phyloP scores from a whole-genome alignment of 768 basidiomycete species.

The Lyophyllum atratum region DNA sequence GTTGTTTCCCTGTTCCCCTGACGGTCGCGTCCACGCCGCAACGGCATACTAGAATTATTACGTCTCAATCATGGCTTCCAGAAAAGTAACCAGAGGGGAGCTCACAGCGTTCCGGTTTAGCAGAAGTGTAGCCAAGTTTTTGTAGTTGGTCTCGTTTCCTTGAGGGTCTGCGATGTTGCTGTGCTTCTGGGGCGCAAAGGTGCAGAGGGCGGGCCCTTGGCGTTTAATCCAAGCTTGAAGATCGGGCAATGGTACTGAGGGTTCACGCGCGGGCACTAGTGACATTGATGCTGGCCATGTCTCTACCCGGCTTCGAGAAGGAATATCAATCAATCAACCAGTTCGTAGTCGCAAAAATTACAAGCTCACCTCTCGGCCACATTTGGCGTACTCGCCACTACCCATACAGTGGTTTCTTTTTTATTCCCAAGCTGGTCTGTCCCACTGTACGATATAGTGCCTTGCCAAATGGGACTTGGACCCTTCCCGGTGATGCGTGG shows the following conservation, averaged over 20 bases:
- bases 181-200: constrained; percentile 34
- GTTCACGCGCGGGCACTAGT: constrained; percentile 42
- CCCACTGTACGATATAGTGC: constrained; percentile 48
- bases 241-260: constrained; percentile 37
- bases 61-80: not conserved
- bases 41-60: constrained; percentile 37
- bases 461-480: constrained; percentile 43
- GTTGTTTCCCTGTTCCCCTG: constrained; percentile 34
- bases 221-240: constrained; percentile 51
- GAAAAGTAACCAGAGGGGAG: constrained; percentile 1
- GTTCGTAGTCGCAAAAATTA: not conserved
- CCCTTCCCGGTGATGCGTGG: constrained; percentile 1
- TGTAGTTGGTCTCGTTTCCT: constrained; percentile 45
- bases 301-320: constrained; percentile 41
- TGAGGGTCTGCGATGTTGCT: constrained; percentile 33
- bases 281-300: constrained; percentile 54
- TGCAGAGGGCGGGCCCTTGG: constrained; percentile 40
- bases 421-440: constrained; percentile 30
- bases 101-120: constrained; percentile 46
- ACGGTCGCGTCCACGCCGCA: constrained; percentile 36
- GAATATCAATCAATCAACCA: not conserved
- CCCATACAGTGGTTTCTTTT: constrained; percentile 47
- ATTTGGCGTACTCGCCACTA: constrained; percentile 31
- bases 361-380: constrained; percentile 35
- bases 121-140: constrained; percentile 43